Conservation (phyloP, 164 flowering plant genomes). For the Echeveria elegans region DNA sequence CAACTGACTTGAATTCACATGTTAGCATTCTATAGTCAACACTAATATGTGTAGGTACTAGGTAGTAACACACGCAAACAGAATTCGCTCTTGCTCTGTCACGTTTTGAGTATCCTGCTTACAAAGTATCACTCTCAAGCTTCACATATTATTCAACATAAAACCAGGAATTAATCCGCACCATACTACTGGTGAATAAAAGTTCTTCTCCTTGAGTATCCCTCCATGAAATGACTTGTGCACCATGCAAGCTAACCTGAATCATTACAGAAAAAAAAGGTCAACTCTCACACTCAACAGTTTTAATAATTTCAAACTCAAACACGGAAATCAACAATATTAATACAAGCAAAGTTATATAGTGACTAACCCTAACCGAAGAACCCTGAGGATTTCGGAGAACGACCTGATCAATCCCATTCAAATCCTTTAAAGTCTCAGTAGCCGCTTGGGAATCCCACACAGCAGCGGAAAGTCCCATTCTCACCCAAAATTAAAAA, state of each 20-base stretch:
- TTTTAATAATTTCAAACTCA: too few species aligned
- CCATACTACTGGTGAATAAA: conserved; percentile 87
- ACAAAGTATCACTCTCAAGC: too few species aligned
- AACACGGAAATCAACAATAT: too few species aligned
- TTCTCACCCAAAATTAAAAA: too few species aligned
- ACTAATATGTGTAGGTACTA: background rate
- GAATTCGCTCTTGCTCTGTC: background rate
- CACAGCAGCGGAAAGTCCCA: conserved; percentile 74
- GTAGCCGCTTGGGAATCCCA: conserved; percentile 61
- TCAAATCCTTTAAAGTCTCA: conserved; percentile 70
- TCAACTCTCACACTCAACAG: too few species aligned
- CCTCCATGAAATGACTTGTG: conserved; percentile 84
- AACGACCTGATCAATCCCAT: conserved; percentile 72
- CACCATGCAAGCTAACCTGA: conserved; percentile 90
- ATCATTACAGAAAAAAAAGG: conserved; percentile 15
- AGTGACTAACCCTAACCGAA: conserved; percentile 57
- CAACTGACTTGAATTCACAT: background rate
- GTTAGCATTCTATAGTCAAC: background rate
- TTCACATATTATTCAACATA: background rate
- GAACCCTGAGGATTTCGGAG: conserved; percentile 71
- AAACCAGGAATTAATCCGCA: conserved; percentile 12
- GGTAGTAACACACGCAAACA: background rate
- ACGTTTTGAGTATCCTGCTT: too few species aligned
- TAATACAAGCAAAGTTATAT: background rate
- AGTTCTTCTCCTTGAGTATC: conserved; percentile 90